Conservation (phyloP, 768 basidiomycete species). For the Panellus pusillus region DNA sequence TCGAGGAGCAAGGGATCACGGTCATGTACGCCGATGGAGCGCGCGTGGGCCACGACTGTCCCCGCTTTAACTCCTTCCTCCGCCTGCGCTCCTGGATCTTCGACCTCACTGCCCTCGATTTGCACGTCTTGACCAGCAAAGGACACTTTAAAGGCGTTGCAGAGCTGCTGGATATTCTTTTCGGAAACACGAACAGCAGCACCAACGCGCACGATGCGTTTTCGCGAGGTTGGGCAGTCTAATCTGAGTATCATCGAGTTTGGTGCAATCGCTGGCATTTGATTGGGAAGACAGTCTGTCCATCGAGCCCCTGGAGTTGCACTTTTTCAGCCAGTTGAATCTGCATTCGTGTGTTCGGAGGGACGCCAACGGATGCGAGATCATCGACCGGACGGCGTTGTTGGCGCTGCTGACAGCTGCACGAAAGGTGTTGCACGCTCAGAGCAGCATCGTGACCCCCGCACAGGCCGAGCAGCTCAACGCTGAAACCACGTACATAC, state of each 20-base stretch:
- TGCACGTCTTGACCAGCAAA: constrained; percentile 81
- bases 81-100: constrained; percentile 82
- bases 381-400: constrained; percentile 75
- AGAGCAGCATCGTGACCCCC: constrained; percentile 63
- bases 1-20: constrained; percentile 53
- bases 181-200: constrained; percentile 54
- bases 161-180: constrained; percentile 79
- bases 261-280: constrained; percentile 81
- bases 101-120: constrained; percentile 82
- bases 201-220: constrained; percentile 51
- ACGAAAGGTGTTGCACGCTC: constrained; percentile 60
- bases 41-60: constrained; percentile 65
- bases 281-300: constrained; percentile 81
- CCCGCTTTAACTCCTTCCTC: constrained; percentile 71
- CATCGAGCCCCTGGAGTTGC: constrained; percentile 56
- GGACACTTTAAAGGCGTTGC: constrained; percentile 71
- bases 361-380: constrained; percentile 74
- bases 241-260: constrained; percentile 86
- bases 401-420: constrained; percentile 66
- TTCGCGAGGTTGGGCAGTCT: constrained; percentile 76
- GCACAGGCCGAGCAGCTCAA: constrained; percentile 66
- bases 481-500: constrained; percentile 69
- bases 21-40: constrained; percentile 73
- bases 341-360: constrained; percentile 67
- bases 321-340: constrained; percentile 66